These are phyloP conservation scores for Cryptococcus amylolentus DNA, from an alignment of 1,284 basidiomycete genomes.

Conservation along the genomic window DNA sequence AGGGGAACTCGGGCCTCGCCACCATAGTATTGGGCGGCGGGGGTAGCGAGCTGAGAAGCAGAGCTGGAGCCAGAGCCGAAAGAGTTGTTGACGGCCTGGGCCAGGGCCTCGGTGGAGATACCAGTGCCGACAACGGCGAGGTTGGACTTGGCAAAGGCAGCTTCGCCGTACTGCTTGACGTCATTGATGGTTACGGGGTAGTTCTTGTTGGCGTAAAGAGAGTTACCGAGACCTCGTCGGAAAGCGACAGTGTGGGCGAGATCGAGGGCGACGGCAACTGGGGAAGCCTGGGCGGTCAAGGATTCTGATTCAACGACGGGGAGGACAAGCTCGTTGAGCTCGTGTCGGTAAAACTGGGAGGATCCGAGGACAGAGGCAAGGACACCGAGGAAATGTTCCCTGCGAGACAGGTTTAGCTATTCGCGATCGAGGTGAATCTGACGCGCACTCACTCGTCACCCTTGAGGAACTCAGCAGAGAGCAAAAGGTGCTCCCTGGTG, in stretches of 20 bases:
- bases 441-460: slow-evolving; percentile 85
- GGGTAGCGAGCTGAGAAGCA: slow-evolving; percentile 4
- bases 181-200: slow-evolving; percentile 61
- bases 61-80: slow-evolving; percentile 52
- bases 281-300: slow-evolving; percentile 60
- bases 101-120: slow-evolving; percentile 67
- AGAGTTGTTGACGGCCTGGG: slow-evolving; percentile 67
- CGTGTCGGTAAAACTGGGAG: slow-evolving; percentile 77
- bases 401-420: slow-evolving; percentile 39
- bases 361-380: slow-evolving; percentile 78
- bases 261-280: slow-evolving; percentile 61
- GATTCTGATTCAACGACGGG: slow-evolving; percentile 71
- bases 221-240: slow-evolving; percentile 82
- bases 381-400: slow-evolving; percentile 79
- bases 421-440: neutral
- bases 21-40: slow-evolving; percentile 64
- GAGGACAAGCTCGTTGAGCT: slow-evolving; percentile 79
- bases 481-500: slow-evolving; percentile 82
- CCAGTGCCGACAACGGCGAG: slow-evolving; percentile 82
- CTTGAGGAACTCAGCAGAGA: slow-evolving; percentile 91
- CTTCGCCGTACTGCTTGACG: slow-evolving; percentile 67
- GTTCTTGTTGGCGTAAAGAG: slow-evolving; percentile 74
- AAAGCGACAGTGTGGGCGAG: slow-evolving; percentile 83
- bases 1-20: slow-evolving; percentile 70
- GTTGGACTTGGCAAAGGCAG: slow-evolving; percentile 71